Base-by-base conservation (phyloP, 1,284 basidiomycete species). In the Gomphus bonarii region DNA sequence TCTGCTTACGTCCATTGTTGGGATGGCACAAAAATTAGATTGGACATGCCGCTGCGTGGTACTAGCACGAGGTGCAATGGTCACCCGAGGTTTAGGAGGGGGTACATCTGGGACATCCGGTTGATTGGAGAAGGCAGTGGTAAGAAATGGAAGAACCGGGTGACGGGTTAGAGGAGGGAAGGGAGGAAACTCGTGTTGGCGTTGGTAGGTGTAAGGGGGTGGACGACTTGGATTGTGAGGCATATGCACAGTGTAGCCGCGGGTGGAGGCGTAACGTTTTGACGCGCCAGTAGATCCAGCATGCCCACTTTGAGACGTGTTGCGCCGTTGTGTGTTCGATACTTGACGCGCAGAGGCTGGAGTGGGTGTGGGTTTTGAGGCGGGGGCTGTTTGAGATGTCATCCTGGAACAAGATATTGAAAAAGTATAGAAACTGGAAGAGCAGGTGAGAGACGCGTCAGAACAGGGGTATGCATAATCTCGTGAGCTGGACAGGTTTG, bases 1-100 rank as follows among this genome's bases (percentile, higher is more conserved):
- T 7, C 74, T 75, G 8, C 75, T 74, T 1, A 85, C 85, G 64
- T 90, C 87, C 73, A 84, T 79, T 57, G 79, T 75, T 16, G 75
- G 75, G 4, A 77, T 70, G 31, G 78, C 38, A 42, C 48, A 57
- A n/a, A 51, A 30, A 18, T 42, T 30, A 3, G 25, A 42, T 20
- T 42, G 38, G 2, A 50, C 36, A 42, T 40, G 35, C 14, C 49
- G 55, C 31, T 51, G 47, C 2, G 36, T 44, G 12, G 55, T 57
- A 28, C 30, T 42, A 9, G 55, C 46, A 9, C 47, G 48, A 30
- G 55, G 43, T 14, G 48, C 49, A 18, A 50, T 46, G n/a, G 35
- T 40, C 35, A 36, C 18, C 14, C 35, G 54, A 18, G 47, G n/a
- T 33, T 51, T 57, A 12, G 25, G 36, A n/a, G 49, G 31, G 9